Base-by-base conservation (phyloP, 2,329 filamentous ascomycete genomes). In the Chalara sp. region DNA sequence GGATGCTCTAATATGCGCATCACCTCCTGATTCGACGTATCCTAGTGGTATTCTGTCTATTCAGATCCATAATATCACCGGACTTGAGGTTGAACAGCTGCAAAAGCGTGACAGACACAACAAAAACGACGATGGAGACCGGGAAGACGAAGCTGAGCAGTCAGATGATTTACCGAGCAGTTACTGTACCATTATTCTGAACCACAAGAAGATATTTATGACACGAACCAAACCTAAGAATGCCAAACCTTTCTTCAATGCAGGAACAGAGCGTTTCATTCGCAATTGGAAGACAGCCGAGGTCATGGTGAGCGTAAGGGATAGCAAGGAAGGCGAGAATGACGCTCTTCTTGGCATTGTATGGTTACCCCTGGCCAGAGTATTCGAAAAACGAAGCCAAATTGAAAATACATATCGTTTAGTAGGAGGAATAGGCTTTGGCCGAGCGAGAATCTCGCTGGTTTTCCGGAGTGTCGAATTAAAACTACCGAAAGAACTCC, bases 181-280 rank as follows among this genome's bases (percentile, higher is more conserved):
- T 30, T 90, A 88, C 63, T 87, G 84, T 64, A 87, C 76, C 32
- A 78, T 89, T 58, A 85, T 89, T 42, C 67, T 89, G 57, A 88
- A 89, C 62, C 84, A 89, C 61, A 76, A 78, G 56, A 88, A 79
- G 63, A 71, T 76, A 10, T 90, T 84, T 69, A 82, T 78, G 59
- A 87, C 86, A 2, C 72, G 86, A 12, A 87, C 86, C 0, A 89
- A 90, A 67, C 86, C 86, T 1, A 87, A 88, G 68, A 89, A 88
- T 55, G 76, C 81, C 0, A 88, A 87, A 59, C 86, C 86, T 0
- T 89, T 89, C 66, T 89, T 86, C 72, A 89, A 89, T 56, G 86
- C 86, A 3, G 83, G 83, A 5, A 87, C 81, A 2, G 86, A 90
- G 64, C 77, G 83, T 5, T 87, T 88, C 56, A 75, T 89, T 39